Evolutionary conservation across 1,284 basidiomycete species (phyloP).

Genomic region (Kwoniella shivajii): DNA sequence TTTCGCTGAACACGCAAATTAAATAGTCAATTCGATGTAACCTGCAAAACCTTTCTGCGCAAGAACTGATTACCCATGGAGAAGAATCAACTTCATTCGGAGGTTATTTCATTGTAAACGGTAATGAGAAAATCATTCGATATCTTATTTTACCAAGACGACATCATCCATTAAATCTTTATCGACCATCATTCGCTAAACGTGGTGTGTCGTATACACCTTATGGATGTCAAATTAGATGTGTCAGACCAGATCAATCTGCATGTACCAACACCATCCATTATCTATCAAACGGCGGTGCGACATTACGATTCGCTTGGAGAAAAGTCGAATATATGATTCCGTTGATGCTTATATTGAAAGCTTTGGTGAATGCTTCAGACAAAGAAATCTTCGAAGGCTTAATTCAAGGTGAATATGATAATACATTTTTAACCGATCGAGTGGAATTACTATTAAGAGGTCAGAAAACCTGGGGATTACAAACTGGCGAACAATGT

Average conservation of each 20-base stretch:
- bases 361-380: conserved; percentile 89
- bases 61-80: conserved; percentile 82
- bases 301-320: conserved; percentile 95
- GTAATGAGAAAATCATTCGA: conserved; percentile 97
- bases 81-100: conserved; percentile 99
- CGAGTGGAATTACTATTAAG: conserved; percentile 97
- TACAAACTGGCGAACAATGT: conserved; percentile 90
- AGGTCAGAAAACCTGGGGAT: conserved; percentile 88
- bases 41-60: conserved; percentile 77
- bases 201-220: conserved; percentile 94
- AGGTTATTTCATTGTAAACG: conserved; percentile 98
- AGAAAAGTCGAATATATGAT: conserved; percentile 99
- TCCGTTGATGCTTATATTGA: conserved; percentile 94
- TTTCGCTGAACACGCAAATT: too few relatives aligned
- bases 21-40: conserved; percentile 96
- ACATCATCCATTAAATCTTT: conserved; percentile 68
- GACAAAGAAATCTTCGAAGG: conserved; percentile 98
- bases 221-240: conserved; percentile 93
- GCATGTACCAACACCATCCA: conserved; percentile 94
- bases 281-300: conserved; percentile 93
- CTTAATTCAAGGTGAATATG: conserved; percentile 95
- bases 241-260: conserved; percentile 87
- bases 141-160: conserved; percentile 74
- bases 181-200: conserved; percentile 87
- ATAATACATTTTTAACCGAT: conserved; percentile 96